These are phyloP conservation scores for Boletus sp. DNA, from an alignment of 768 basidiomycete species.

Conservation along the genomic window DNA sequence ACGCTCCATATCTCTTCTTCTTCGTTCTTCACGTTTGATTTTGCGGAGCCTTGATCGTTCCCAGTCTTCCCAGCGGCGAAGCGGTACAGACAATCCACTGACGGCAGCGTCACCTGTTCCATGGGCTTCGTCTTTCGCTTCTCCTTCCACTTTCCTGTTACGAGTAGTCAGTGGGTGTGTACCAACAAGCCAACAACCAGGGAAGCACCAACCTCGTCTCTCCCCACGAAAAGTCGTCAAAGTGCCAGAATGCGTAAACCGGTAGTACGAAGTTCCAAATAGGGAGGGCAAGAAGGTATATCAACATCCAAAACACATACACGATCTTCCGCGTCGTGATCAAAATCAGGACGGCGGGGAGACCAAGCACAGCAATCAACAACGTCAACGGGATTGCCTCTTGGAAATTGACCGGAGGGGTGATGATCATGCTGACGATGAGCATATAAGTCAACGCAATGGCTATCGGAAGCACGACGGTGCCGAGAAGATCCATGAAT, in stretches of 20 bases:
- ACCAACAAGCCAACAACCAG: not conserved
- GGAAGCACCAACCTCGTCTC: slow-evolving; percentile 76
- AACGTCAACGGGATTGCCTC: slow-evolving; percentile 93
- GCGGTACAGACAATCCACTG: slow-evolving; percentile 66
- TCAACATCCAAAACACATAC: slow-evolving; percentile 97
- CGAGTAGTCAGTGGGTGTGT: slow-evolving; percentile 10
- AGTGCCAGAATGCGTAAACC: slow-evolving; percentile 98
- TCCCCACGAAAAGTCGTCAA: slow-evolving; percentile 99
- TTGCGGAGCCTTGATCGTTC: slow-evolving; percentile 93
- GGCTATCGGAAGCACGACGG: slow-evolving; percentile 90
- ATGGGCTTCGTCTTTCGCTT: slow-evolving; percentile 77
- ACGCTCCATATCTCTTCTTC: slow-evolving; percentile 79
- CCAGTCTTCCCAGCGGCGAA: slow-evolving; percentile 99
- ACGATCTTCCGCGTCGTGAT: slow-evolving; percentile 94
- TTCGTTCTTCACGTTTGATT: slow-evolving; percentile 79
- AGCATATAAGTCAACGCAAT: slow-evolving; percentile 89
- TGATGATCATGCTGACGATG: slow-evolving; percentile 75
- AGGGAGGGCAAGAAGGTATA: slow-evolving; percentile 89
- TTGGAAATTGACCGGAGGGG: slow-evolving; percentile 81
- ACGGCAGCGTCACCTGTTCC: slow-evolving; percentile 56
- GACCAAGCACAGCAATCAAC: slow-evolving; percentile 85
- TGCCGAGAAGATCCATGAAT: slow-evolving; percentile 93
- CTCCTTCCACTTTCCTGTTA: slow-evolving; percentile 90
- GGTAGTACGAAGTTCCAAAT: slow-evolving; percentile 96
- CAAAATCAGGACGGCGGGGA: slow-evolving; percentile 89